A percentile compares a stretch with the other conserved stretches of the same genome.
These are phyloP conservation scores for Melocanna baccifera DNA, from an alignment of 176 grass and related monocot species.

Conservation along the genomic window DNA sequence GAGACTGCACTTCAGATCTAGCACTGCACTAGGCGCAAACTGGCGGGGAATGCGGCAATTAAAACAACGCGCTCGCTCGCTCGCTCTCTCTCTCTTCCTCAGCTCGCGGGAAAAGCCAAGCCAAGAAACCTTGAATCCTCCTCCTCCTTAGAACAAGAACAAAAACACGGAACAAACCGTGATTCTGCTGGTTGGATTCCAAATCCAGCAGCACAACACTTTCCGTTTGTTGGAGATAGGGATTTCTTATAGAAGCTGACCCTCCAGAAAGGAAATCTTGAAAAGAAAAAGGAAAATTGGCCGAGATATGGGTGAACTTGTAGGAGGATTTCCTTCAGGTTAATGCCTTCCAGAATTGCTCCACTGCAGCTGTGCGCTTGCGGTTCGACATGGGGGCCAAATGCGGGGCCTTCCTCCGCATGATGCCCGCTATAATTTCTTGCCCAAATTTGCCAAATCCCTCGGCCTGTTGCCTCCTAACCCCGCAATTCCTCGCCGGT, in stretches of 20 bases:
- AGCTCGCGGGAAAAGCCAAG: slow-evolving; percentile 39
- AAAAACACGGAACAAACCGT: neutral
- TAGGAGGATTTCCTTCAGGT: neutral
- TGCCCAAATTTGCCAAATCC: neutral
- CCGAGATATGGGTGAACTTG: neutral
- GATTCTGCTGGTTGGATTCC: slow-evolving; percentile 12
- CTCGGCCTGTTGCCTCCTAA: slow-evolving; percentile 10
- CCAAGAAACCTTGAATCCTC: neutral
- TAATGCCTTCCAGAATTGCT: slow-evolving; percentile 20
- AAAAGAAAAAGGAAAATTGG: neutral
- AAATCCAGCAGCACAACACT: neutral
- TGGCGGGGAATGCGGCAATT: slow-evolving; percentile 15
- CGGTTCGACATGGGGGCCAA: slow-evolving; percentile 5
- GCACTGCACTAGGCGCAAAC: neutral
- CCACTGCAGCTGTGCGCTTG: neutral
- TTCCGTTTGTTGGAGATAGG: neutral
- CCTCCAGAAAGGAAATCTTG: neutral
- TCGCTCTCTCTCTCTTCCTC: neutral
- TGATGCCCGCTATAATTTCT: slow-evolving; percentile 22
- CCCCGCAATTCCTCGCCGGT: slow-evolving; percentile 22
- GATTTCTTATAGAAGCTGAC: neutral
- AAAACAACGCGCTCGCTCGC: neutral
- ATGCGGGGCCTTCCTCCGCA: neutral
- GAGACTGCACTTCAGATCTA: neutral
- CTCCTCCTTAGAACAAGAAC: neutral